phyloP scores from a whole-genome alignment of 345 rosid genomes.

The Angophora floribunda region DNA sequence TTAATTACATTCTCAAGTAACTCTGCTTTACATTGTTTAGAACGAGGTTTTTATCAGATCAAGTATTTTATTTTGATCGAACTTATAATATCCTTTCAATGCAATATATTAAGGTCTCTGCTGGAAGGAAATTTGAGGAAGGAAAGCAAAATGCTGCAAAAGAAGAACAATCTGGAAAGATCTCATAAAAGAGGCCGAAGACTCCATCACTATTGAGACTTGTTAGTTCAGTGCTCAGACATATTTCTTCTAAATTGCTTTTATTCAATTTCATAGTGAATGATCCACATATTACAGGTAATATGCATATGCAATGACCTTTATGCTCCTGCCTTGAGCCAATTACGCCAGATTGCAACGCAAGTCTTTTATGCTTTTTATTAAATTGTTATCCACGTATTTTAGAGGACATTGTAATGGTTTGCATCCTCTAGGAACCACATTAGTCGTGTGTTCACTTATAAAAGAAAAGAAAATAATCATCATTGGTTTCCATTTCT shows the following conservation, averaged over 20 bases:
- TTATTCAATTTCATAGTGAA: not conserved
- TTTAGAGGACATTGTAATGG: not conserved
- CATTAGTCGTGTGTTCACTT: not conserved
- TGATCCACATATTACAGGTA: slow-evolving; percentile 26
- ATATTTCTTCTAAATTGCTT: not conserved
- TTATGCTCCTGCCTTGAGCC: slow-evolving; percentile 80
- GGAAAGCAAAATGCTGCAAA: slow-evolving; percentile 48
- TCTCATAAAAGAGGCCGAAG: slow-evolving; percentile 47
- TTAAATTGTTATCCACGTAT: not conserved
- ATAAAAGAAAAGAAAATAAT: not conserved
- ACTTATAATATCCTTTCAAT: not conserved
- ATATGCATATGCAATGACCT: slow-evolving; percentile 90
- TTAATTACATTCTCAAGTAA: not conserved
- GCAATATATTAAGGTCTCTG: slow-evolving; percentile 36
- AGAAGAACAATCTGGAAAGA: slow-evolving; percentile 35
- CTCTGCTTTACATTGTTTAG: not conserved
- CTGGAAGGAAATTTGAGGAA: slow-evolving; percentile 47
- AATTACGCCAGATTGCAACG: slow-evolving; percentile 87
- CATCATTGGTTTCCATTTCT: not conserved
- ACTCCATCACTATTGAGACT: slow-evolving; percentile 65
- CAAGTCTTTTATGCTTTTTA: slow-evolving; percentile 24
- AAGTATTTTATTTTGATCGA: not conserved
- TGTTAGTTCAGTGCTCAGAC: slow-evolving; percentile 32
- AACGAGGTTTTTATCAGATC: not conserved
- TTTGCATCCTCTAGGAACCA: not conserved